Conservation (phyloP, 169 alveolate genomes). For the Plasmodium adleri region DNA sequence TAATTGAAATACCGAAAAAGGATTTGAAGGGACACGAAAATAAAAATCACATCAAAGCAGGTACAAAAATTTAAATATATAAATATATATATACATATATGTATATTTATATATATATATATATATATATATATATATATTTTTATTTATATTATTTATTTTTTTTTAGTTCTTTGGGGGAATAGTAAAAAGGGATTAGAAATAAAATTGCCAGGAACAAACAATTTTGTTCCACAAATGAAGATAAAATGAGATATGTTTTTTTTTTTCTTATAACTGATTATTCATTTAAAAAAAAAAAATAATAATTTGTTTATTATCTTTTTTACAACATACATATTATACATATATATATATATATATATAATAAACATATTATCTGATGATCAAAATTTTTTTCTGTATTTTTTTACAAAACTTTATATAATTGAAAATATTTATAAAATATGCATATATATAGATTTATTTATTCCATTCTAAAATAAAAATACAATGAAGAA, state of each 20-base stretch:
- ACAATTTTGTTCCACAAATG: slow-evolving; percentile 12
- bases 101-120: neutral
- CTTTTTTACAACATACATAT: neutral
- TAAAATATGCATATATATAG: too few species aligned
- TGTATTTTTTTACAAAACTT: too few species aligned
- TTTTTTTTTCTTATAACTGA: neutral
- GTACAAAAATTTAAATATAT: slow-evolving; percentile 12
- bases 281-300: too few species aligned
- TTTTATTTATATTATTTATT: neutral
- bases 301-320: neutral
- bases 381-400: too few species aligned
- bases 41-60: slow-evolving; percentile 45
- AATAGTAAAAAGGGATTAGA: slow-evolving; percentile 48
- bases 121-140: neutral
- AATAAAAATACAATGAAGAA: too few species aligned
- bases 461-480: too few species aligned
- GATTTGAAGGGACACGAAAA: slow-evolving; percentile 20
- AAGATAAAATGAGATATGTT: slow-evolving; percentile 18
- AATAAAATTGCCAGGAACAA: slow-evolving; percentile 41
- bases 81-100: neutral
- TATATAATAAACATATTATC: neutral
- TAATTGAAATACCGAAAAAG: slow-evolving; percentile 55
- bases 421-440: too few species aligned
- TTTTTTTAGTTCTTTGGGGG: slow-evolving; percentile 70
- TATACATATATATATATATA: neutral